phyloP scores from a whole-genome alignment of 106 monocot species.

The Allium cepa region DNA sequence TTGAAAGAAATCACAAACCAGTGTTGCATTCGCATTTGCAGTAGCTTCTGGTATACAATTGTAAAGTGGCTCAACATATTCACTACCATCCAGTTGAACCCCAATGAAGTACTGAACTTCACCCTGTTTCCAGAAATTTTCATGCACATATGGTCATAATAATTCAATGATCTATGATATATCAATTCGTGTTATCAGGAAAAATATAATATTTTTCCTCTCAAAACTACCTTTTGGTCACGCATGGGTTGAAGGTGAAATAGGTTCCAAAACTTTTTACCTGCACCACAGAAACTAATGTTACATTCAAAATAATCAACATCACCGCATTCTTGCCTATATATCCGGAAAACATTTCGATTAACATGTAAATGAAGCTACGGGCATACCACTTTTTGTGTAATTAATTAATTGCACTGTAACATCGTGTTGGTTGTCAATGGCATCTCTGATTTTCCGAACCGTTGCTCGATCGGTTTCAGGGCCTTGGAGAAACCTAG shows the following conservation, averaged over 20 bases:
- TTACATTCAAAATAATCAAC: constrained; percentile 4
- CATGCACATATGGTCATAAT: not conserved
- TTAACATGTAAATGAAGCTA: not conserved
- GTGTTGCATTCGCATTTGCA: constrained; percentile 56
- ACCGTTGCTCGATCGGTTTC: constrained; percentile 88
- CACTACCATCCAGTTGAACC: constrained; percentile 95
- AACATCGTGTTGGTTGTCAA: constrained; percentile 83
- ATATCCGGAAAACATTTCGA: not conserved
- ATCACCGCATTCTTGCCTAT: not conserved
- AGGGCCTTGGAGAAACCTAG: constrained; percentile 95
- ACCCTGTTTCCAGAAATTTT: constrained; percentile 42
- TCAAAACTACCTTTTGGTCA: constrained; percentile 78
- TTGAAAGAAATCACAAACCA: constrained; percentile 39
- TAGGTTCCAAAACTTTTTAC: constrained; percentile 97
- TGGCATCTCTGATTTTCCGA: constrained; percentile 90
- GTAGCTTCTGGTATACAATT: constrained; percentile 78
- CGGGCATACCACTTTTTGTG: constrained; percentile 81
- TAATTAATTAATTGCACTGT: constrained; percentile 97
- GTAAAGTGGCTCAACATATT: constrained; percentile 73
- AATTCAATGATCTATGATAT: not conserved
- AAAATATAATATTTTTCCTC: not conserved
- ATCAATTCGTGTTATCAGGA: not conserved
- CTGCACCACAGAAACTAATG: constrained; percentile 24
- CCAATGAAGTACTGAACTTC: constrained; percentile 99
- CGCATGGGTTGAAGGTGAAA: constrained; percentile 99